Conservation (phyloP, 129 eudicot species). For the Heracleum sosnowskyi region DNA sequence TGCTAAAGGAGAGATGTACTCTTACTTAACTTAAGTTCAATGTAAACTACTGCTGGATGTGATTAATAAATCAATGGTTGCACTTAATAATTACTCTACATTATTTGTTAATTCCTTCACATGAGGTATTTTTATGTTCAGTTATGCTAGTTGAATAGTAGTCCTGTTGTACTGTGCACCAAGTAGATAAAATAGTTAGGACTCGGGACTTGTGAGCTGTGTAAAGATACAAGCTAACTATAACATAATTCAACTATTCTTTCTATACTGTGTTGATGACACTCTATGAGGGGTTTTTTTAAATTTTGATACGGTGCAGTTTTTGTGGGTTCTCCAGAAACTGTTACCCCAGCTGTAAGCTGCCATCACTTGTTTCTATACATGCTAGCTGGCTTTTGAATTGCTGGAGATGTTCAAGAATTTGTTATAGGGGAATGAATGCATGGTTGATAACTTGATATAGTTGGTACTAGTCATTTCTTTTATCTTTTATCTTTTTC, state of each 20-base stretch:
- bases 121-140: not conserved
- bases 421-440: conserved; percentile 20
- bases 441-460: not conserved
- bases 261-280: not conserved
- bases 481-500: too few species aligned
- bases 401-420: conserved; percentile 36
- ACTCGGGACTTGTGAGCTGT: not conserved
- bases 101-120: not conserved
- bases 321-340: not conserved
- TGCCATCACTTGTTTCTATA: not conserved
- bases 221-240: not conserved
- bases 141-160: not conserved
- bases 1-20: not conserved
- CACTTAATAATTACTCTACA: not conserved
- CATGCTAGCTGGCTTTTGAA: conserved; percentile 19
- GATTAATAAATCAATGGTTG: not conserved
- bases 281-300: not conserved
- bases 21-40: not conserved
- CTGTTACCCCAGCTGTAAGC: not conserved
- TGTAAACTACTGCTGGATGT: not conserved
- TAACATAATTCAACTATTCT: not conserved
- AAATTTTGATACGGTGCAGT: not conserved
- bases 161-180: not conserved
- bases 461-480: not conserved
- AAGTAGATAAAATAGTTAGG: not conserved